Evolutionary conservation across 2,329 filamentous ascomycete genomes (phyloP), one percentile per base, ranked within the genome.

Genomic region (Botrytis pseudocinerea): DNA sequence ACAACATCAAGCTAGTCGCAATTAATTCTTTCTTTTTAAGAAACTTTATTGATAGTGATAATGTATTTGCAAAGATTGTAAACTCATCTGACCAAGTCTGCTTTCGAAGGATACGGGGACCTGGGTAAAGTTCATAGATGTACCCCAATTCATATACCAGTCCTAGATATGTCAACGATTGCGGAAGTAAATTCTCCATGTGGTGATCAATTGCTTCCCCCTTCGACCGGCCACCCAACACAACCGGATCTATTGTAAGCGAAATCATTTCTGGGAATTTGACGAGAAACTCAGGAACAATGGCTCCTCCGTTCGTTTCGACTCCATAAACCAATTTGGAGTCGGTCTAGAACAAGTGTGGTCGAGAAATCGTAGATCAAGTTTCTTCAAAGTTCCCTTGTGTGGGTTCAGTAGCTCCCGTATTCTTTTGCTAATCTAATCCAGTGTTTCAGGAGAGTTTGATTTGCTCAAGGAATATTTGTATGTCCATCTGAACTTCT

Each of bases 1-100:
- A 12, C 1, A 25, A 3, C 22, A 3, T 5, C 10, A 0, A 10
- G 4, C 4, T 14, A 51, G 46, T 2, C 3, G 57, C 20, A 22
- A 60, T 60, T 9, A 60, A 38, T 38, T 60, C 7, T 5, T 38
- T 20, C 20, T 60, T 9, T 38, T 20, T 5, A 8, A 38, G 57
- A 35, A 22, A 35, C 22, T 18, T 35, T 9, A 60, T 22, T 38
- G 57, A 60, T 25, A 9, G 9, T 32, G 18, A 32, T 60, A 14
- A 35, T 22, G 57, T 38, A 32, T 35, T 32, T 35, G 57, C 57
- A 60, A 60, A 60, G 38, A 1, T 60, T 25, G 2, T 20, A 38
- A 60, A 16, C 22, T 60, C 28, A 16, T 60, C 54, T 18, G n/a
- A 20, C 54, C 57, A 35, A 60, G 57, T 60, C 28, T 35, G 57